Percentiles rank a stretch among this genome's conserved stretches.
Conservation (phyloP, 2,329 filamentous ascomycete genomes). For the Xylariaceae sp. region DNA sequence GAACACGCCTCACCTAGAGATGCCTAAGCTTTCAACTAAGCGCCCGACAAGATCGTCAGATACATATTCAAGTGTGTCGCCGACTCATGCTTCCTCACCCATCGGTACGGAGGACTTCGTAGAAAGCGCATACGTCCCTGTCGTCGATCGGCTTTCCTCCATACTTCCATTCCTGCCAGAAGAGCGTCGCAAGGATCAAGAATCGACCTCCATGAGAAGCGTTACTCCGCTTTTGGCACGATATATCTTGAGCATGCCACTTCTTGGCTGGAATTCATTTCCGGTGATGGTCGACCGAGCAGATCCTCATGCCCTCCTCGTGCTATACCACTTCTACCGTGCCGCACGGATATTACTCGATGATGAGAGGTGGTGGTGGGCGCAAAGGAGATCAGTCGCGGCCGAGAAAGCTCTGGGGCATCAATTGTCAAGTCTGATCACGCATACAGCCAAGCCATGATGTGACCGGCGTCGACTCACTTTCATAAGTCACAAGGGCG, state of each 20-base stretch:
- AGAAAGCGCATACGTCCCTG: conserved; percentile 3
- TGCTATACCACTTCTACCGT: conserved; percentile 13
- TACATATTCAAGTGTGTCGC: not conserved
- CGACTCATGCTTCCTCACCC: not conserved
- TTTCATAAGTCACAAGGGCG: no score
- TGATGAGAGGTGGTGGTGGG: conserved; percentile 8
- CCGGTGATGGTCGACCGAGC: conserved; percentile 8
- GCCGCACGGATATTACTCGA: conserved; percentile 5
- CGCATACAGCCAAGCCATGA: no score
- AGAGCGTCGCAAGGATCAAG: not conserved
- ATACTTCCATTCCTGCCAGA: conserved; percentile 2
- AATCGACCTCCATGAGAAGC: not conserved
- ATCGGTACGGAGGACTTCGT: not conserved
- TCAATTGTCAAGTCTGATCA: no score
- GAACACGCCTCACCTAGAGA: not conserved
- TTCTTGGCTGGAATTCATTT: conserved; percentile 9
- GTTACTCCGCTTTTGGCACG: not conserved
- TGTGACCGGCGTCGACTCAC: no score
- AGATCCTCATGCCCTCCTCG: conserved; percentile 9
- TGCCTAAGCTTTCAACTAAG: not conserved
- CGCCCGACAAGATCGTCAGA: not conserved
- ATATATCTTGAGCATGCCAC: conserved; percentile 8
- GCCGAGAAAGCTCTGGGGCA: not conserved
- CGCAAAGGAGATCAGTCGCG: conserved; percentile 5
- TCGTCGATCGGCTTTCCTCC: conserved; percentile 1